Conservation (phyloP, 345 rosid genomes). For the Cardiospermum halicacabum region DNA sequence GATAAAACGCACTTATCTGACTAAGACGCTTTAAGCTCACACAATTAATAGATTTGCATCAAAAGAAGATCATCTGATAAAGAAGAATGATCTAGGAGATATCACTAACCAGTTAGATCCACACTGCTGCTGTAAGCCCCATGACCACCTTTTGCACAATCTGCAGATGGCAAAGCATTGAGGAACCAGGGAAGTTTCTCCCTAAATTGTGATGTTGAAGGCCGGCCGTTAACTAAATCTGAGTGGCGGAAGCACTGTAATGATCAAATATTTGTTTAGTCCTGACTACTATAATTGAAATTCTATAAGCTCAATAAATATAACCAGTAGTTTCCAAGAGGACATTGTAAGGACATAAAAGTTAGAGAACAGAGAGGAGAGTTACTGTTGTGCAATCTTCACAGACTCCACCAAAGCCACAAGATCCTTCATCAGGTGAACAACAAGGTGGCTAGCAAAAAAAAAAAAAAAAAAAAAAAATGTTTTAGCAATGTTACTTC, state of each 20-base stretch:
- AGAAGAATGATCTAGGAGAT: constrained; percentile 11
- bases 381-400: constrained; percentile 90
- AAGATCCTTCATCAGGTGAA: constrained; percentile 60
- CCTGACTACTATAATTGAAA: constrained; percentile 4
- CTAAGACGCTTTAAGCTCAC: neutral
- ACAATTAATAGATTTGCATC: constrained; percentile 15
- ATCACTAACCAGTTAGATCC: constrained; percentile 60
- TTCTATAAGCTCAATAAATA: constrained; percentile 2
- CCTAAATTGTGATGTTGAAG: constrained; percentile 68
- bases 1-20: constrained; percentile 5
- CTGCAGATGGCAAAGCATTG: constrained; percentile 91
- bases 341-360: neutral
- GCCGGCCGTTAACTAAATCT: constrained; percentile 68
- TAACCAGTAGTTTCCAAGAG: neutral
- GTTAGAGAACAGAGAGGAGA: constrained; percentile 14
- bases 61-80: neutral
- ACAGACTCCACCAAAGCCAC: constrained; percentile 71
- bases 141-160: constrained; percentile 98
- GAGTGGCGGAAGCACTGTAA: constrained; percentile 85
- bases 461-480: constrained; percentile 1
- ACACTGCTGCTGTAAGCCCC: constrained; percentile 90
- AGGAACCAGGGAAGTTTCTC: constrained; percentile 96
- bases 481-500: constrained; percentile 5
- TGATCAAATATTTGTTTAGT: constrained; percentile 27
- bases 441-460: constrained; percentile 86